Base-by-base conservation (phyloP, 2,329 filamentous ascomycete genomes). In the Trichoderma guizhouense region DNA sequence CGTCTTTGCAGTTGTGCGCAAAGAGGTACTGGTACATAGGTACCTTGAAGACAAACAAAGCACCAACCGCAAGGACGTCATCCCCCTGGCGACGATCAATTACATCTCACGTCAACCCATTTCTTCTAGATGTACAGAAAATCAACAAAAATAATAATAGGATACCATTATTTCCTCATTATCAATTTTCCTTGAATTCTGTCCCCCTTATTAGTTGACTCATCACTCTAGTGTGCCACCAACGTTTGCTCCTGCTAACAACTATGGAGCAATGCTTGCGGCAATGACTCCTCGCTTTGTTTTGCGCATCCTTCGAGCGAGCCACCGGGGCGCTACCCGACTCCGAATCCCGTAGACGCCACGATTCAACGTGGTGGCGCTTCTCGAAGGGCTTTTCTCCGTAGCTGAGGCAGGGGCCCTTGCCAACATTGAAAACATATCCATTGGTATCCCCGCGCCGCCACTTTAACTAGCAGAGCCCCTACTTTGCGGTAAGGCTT, bases 341-440 rank as follows among this genome's bases (percentile, higher is more conserved):
- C 28, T 30, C 66, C 66, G 66, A 69, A 69, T 69, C 66, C 66
- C 66, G 66, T 21, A 28, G 21, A 28, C 28, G 57, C 57, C 55
- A 24, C 53, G 65, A 60, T 60, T 28, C 8, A 32, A n/a, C 24
- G 32, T 24, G 64, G 47, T 15, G 32, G 24, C 51, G 55, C 53
- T 68, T 68, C 65, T 68, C 53, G 55, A 68, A 68, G 36, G 34
- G 39, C 21, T 57, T 57, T 53, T 43, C n/a, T 36, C 51, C 32
- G 36, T 24, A 21, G 39, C 39, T 53, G 43, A n/a, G 11, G 53
- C 51, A 58, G 21, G 51, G 64, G 34, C n/a, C 51, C 64, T 24
- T 39, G 51, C n/a, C 39, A 39, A 36, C 34, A 36, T 36, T 36
- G 14, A 36, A 14, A 58, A 39, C 15, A 32, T 53, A 12, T 15